Base-by-base conservation (phyloP, 169 alveolate species). In the Babesia ovata region DNA sequence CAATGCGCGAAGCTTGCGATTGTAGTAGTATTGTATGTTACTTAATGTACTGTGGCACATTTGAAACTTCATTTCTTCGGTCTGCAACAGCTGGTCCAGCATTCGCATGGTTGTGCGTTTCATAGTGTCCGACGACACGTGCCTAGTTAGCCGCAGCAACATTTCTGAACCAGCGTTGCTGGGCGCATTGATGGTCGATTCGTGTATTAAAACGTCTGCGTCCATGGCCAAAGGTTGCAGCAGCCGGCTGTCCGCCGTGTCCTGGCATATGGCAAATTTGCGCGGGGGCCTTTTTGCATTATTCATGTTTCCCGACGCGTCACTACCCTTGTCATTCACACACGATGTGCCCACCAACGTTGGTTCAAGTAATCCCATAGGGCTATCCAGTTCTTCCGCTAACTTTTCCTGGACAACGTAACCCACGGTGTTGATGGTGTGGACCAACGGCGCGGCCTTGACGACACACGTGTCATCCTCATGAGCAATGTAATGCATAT, bases 371-470 rank as follows among this genome's bases (percentile, higher is more conserved):
- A 8, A 1, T 11, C 39, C 39, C 39, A 33, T 6, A 4, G 44
- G 4, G 29, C 44, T 2, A 56, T 56, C 4, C 1, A 2, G 12
- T 9, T 21, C 19, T 11, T 36, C 72, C 16, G 26, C 49, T 3
- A 19, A 4, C 63, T 63, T 49, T 66, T 90, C 94, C 66, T 88
- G 79, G 39, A 92, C 66, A 36, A 92, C 91, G 76, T 92, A 92
- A 1, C 96, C 96, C 21, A 92, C 93, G 42, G 95, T 91, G 9
- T 94, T 94, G 48, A 92, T 88, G 11, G 88, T 90, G 73, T 92
- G 96, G 63, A 84, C 88, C 33, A 86, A 58, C 8, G 84, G 87
- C 24, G 87, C 89, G 0, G 91, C 94, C 66, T 22, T 62, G 8
- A 90, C 85, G 33, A 75, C 70, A 50, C 84, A 58, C 33, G 39